Base-by-base conservation (phyloP, 257 asterid genomes). In the Ajuga chamaepitys region DNA sequence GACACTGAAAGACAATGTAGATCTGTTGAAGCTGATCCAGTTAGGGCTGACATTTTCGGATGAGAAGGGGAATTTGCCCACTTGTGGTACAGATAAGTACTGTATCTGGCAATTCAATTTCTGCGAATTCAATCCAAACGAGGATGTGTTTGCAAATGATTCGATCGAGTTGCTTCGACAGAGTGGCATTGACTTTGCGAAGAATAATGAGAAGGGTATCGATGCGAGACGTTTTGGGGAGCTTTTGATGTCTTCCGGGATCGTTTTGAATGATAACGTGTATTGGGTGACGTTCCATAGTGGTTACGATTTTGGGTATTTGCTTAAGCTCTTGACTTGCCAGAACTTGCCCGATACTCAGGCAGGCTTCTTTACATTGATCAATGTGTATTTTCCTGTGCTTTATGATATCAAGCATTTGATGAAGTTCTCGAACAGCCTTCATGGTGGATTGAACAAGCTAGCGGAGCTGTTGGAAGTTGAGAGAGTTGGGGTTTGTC, bases 241-340 rank as follows among this genome's bases (percentile, higher is more conserved):
- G 84, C 90, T 85, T 21, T 58, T 85, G 79, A 88, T 88, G 95
- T 81, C 93, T 0, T 85, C 95, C 0, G 95, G 93, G 63, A 75
- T 88, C 16, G 93, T 88, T 14, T 67, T 85, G 85, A 88, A 83
- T 56, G 87, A 80, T 46, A 78, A 72, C 47, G 83, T 88, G 37
- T 76, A 67, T 38, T 88, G 95, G 95, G 94, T 88, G 42, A 83
- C 94, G 0, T 88, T 88, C 57, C 95, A 88, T 17, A 83, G 95
- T 5, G 95, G 94, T 1, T 83, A 85, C 37, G 95, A 88, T 61
- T 88, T 88, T 1, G 95, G 95, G 38, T 88, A 83, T 54, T 78
- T 88, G 85, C 75, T 88, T 8, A 85, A 88, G 82, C 75, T 85
- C 13, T 73, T 88, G 81, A 81, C 95, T 4, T 81, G 95, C 80